These are phyloP conservation scores for Mycena galopus DNA, from an alignment of 768 basidiomycete species.

Conservation along the genomic window DNA sequence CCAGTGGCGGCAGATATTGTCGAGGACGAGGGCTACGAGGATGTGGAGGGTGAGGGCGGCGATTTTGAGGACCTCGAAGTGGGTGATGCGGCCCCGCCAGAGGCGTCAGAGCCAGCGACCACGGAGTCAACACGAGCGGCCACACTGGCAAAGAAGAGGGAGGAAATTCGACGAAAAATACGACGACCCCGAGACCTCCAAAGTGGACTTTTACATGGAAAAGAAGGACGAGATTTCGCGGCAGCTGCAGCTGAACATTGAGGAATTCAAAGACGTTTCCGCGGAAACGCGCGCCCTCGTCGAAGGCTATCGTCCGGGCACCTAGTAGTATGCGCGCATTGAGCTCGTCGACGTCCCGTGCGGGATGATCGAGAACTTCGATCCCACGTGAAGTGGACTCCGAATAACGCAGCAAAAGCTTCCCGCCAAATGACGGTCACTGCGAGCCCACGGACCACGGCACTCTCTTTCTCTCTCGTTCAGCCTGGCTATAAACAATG, in stretches of 20 bases:
- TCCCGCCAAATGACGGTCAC: no score
- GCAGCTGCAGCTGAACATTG: slow-evolving; percentile 85
- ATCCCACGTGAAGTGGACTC: no score
- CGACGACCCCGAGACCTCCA: slow-evolving; percentile 85
- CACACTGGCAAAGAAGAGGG: slow-evolving; percentile 88
- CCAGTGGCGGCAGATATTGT: slow-evolving; percentile 51
- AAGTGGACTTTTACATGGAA: slow-evolving; percentile 90
- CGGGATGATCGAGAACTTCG: slow-evolving; percentile 94
- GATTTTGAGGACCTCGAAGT: slow-evolving; percentile 60
- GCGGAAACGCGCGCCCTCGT: slow-evolving; percentile 83
- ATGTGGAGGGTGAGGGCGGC: slow-evolving; percentile 55
- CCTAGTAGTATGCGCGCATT: slow-evolving; percentile 94
- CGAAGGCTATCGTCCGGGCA: slow-evolving; percentile 91
- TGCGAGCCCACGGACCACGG: no score
- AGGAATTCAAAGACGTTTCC: slow-evolving; percentile 87
- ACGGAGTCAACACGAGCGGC: slow-evolving; percentile 56
- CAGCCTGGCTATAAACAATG: no score
- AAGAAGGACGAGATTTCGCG: slow-evolving; percentile 93
- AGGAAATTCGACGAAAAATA: slow-evolving; percentile 95
- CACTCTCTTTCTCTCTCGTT: no score
- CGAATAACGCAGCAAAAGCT: no score
- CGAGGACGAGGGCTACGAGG: slow-evolving; percentile 54
- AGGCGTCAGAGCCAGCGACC: slow-evolving; percentile 36
- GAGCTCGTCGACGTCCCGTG: slow-evolving; percentile 88
- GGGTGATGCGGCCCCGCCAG: slow-evolving; percentile 42